Conservation (phyloP, 805 yeast genomes). For the Nakazawaea wyomingensis region DNA sequence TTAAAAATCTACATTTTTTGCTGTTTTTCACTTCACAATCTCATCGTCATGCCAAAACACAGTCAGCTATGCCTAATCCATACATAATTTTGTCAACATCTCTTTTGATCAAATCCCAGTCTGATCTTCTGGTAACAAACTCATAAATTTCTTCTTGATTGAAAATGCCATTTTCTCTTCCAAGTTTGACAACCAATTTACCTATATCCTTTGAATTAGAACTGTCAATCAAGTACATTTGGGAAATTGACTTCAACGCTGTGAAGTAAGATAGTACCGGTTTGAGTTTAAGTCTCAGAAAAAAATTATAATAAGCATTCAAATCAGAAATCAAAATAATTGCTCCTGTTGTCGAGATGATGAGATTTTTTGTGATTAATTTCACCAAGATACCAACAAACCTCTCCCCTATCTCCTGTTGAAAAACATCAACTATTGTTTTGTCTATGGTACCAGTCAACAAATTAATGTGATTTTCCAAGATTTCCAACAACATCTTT, state of each 20-base stretch:
- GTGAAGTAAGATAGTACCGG: slow-evolving; percentile 71
- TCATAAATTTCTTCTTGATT: slow-evolving; percentile 93
- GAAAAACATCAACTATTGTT: slow-evolving; percentile 84
- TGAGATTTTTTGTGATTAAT: slow-evolving; percentile 60
- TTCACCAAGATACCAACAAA: slow-evolving; percentile 74
- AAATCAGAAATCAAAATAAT: slow-evolving; percentile 75
- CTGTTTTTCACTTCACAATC: no score
- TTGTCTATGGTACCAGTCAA: slow-evolving; percentile 81
- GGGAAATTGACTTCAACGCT: slow-evolving; percentile 81
- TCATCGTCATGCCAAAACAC: slow-evolving; percentile 44
- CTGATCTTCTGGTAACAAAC: slow-evolving; percentile 80
- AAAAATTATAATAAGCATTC: slow-evolving; percentile 72
- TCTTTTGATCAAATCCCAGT: slow-evolving; percentile 72
- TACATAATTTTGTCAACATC: slow-evolving; percentile 94
- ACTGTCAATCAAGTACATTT: slow-evolving; percentile 66
- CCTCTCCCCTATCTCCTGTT: slow-evolving; percentile 88
- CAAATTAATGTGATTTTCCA: slow-evolving; percentile 66
- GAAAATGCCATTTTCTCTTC: slow-evolving; percentile 83
- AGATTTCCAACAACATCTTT: slow-evolving; percentile 48
- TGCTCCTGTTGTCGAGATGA: slow-evolving; percentile 79
- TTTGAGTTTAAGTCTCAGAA: slow-evolving; percentile 55
- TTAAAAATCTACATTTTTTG: no score
- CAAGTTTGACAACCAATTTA: slow-evolving; percentile 72
- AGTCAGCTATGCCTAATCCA: slow-evolving; percentile 80
- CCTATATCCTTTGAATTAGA: slow-evolving; percentile 80